Evolutionary conservation across 2,329 filamentous ascomycete genomes (phyloP).

Genomic region (Cladosporium halotolerans): DNA sequence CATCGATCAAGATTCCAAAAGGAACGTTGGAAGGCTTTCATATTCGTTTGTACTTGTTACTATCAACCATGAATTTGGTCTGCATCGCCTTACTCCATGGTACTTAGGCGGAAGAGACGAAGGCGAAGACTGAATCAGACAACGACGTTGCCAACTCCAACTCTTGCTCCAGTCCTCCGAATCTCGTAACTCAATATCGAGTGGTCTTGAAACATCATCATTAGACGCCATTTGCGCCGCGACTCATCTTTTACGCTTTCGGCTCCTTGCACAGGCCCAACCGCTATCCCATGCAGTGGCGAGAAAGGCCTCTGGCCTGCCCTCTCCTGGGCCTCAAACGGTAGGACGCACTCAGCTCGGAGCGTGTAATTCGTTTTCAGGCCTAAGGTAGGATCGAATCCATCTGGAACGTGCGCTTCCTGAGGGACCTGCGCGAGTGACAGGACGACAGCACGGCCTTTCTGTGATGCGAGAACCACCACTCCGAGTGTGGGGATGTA

Average conservation of each 20-base stretch:
- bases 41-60: not conserved
- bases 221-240: constrained; percentile 55
- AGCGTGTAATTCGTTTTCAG: constrained; percentile 37
- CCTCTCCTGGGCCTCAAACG: constrained; percentile 48
- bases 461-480: constrained; percentile 60
- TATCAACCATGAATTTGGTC: not conserved
- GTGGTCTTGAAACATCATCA: constrained; percentile 67
- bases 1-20: no score
- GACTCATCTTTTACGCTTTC: constrained; percentile 23
- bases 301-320: constrained; percentile 39
- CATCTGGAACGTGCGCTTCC: constrained; percentile 12
- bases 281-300: constrained; percentile 61
- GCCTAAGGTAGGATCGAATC: constrained; percentile 6
- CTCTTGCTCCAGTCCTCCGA: not conserved
- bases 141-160: not conserved
- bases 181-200: constrained; percentile 66
- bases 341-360: constrained; percentile 52
- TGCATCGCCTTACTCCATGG: not conserved
- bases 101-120: not conserved
- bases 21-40: no score
- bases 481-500: constrained; percentile 66
- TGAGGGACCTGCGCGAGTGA: constrained; percentile 45
- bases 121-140: not conserved
- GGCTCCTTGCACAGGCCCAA: constrained; percentile 55
- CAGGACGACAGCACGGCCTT: constrained; percentile 58